Evolutionary conservation across 75 land plant species (phyloP), one percentile per base, ranked within the genome.

Genomic region (Ceratopteris richardii): DNA sequence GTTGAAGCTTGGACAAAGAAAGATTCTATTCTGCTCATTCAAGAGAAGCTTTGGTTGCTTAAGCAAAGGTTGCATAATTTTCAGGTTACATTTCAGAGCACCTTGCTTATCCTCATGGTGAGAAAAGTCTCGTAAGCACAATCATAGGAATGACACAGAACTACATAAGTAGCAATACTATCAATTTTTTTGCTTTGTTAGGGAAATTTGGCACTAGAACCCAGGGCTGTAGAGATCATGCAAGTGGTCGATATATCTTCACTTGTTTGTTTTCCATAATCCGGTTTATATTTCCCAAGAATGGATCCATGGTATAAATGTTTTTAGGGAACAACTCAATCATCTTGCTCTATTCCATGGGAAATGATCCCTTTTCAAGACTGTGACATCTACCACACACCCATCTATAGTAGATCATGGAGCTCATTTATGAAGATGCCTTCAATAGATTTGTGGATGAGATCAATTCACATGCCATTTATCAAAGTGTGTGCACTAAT

Each of bases 111-210:
- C 98, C 90, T 67, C 98, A 94, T 77, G 97, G 98, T 29, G 98
- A 94, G 69, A 79, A 77, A 63, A 90, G 97, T 75, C 82, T 94
- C 31, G 85, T 84, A 1, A 76, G 83, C 54, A 94, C 96, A 51
- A 94, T 94, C 13, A 81, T 94, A 27, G 98, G 96, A 26, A 94
- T 94, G 98, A 96, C 98, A n/a, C 98, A 94, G 46, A 81, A 86
- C 54, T 94, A 66, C 64, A 88, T 94, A 5, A 96, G 98, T 33
- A 94, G 98, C 66, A 94, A 94, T 77, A 94, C 90, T 69, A 84
- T 94, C 39, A 94, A 94, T 61, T 77, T 94, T 18, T 63, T 94
- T 31, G 57, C 64, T 51, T 96, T 96, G 5, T 65, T 65, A 68
- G 98, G 98, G 0, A 96, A 94, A 56, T 94, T 94, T 74, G 98